Base-by-base conservation (phyloP, 2,329 filamentous ascomycete genomes). In the Aspergillus sp. region DNA sequence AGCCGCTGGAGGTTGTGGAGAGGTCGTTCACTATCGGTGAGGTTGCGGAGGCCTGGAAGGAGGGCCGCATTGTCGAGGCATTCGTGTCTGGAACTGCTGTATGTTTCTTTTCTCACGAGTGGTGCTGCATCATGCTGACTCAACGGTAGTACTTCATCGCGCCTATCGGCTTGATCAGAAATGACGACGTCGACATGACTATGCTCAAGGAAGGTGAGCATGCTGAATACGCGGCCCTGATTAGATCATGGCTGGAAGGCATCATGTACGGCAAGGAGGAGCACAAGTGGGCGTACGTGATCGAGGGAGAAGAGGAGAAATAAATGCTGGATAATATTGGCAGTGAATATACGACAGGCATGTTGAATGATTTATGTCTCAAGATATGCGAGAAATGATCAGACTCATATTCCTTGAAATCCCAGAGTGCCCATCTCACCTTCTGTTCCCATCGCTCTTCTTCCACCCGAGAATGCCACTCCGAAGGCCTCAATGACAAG, bases 71-170 rank as follows among this genome's bases (percentile, higher is more conserved):
- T 26, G 57, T 94, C 7, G 88, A 95, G 64, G 74, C 84, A 1
- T 95, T 95, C 53, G 84, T 82, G 5, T 78, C 82, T 20, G 88
- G 89, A 12, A 95, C 88, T 41, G 88, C 88, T 35, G 79, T 82
- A 68, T 68, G 78, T 73, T 14, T 30, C 20, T 8, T 24, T 17
- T 24, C 3, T 14, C 10, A 26, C 10, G 13, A 2, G 12, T 13
- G 3, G 10, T 26, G 7, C 6, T 26, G 10, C 8, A 24, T 30
- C 10, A 37, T 29, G 29, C 33, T 40, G 37, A 39, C 15, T n/a
- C n/a, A 3, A 3, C 11, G 12, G 13, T 25, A 82, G 75, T 85
- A 69, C 67, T 86, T 85, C 49, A 71, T 86, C 52, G 75, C 72
- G 41, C 74, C 80, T 31, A 69, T 86, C 29, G 78, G 75, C 4